A percentile compares a stretch with the other conserved stretches of the same genome.
These are phyloP conservation scores for Curvularia lunata DNA, from an alignment of 2,329 filamentous ascomycete genomes.

Conservation along the genomic window DNA sequence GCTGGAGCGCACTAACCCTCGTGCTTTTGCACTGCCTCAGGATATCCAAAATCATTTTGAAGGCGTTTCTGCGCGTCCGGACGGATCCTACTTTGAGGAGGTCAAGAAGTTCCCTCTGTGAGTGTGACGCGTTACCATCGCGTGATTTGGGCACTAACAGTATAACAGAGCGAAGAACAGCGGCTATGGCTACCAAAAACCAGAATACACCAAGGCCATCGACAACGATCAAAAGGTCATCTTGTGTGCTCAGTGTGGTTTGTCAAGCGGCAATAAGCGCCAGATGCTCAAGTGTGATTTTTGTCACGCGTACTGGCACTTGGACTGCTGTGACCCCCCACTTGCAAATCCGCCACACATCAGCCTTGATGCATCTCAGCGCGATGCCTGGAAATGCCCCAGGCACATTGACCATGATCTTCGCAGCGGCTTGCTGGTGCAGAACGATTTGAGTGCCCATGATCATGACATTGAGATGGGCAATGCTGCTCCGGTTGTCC, in stretches of 20 bases:
- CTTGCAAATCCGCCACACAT: constrained; percentile 75
- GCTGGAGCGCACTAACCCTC: constrained; percentile 72
- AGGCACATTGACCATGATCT: constrained; percentile 82
- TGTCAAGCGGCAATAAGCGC: constrained; percentile 66
- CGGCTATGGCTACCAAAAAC: constrained; percentile 50
- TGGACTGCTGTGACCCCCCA: constrained; percentile 89
- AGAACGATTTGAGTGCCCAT: constrained; percentile 42
- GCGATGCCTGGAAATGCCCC: constrained; percentile 84
- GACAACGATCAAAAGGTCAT: constrained; percentile 75
- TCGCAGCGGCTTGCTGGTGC: constrained; percentile 41
- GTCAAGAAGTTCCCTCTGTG: constrained; percentile 64
- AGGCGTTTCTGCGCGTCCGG: constrained; percentile 74
- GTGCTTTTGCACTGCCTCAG: constrained; percentile 72
- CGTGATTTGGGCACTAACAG: constrained; percentile 37
- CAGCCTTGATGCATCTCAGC: constrained; percentile 58
- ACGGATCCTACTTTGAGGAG: constrained; percentile 81
- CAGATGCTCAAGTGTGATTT: constrained; percentile 86
- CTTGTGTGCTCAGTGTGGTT: constrained; percentile 77
- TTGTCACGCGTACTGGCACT: constrained; percentile 84
- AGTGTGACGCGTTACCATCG: constrained; percentile 48
- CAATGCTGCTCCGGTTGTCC: constrained; percentile 34
- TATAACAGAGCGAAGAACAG: constrained; percentile 46
- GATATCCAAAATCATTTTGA: constrained; percentile 78
- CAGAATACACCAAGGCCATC: constrained; percentile 66
- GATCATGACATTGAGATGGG: constrained; percentile 40